A percentile compares a stretch with the other conserved stretches of the same genome.
Conservation (phyloP, 768 basidiomycete species). For the Tremella yokohamensis region DNA sequence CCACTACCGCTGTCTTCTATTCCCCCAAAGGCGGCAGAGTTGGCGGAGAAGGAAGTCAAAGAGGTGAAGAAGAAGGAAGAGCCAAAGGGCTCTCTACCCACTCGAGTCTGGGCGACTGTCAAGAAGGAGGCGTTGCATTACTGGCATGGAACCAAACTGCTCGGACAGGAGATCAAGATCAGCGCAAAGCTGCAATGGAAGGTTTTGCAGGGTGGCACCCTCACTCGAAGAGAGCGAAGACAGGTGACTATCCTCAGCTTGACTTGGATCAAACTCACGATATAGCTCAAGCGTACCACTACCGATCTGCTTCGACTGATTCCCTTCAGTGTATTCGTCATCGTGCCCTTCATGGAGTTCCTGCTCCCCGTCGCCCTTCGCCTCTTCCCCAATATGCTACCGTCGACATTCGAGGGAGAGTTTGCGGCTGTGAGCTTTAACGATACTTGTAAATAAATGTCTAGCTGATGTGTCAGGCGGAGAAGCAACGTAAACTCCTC, state of each 20-base stretch:
- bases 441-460: background rate
- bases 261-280: background rate
- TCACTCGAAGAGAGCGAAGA: conserved; percentile 88
- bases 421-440: conserved; percentile 69
- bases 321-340: conserved; percentile 88
- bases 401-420: conserved; percentile 96
- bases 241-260: conserved; percentile 59
- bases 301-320: conserved; percentile 87
- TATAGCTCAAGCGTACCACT: conserved; percentile 86
- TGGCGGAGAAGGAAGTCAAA: conserved; percentile 30
- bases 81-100: conserved; percentile 32
- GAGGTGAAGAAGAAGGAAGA: conserved; percentile 33
- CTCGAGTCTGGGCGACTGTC: conserved; percentile 81
- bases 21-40: conserved; percentile 27
- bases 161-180: conserved; percentile 91
- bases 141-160: conserved; percentile 91
- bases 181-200: conserved; percentile 83
- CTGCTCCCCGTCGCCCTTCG: conserved; percentile 92
- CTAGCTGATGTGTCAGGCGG: conserved; percentile 61
- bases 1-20: conserved; percentile 19
- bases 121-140: conserved; percentile 96
- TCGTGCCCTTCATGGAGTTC: conserved; percentile 98
- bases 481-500: conserved; percentile 92
- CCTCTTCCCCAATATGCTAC: conserved; percentile 97
- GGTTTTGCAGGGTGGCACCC: conserved; percentile 79